Evolutionary conservation across 2,329 filamentous ascomycete genomes (phyloP).

Genomic region (Fusarium zealandicum): DNA sequence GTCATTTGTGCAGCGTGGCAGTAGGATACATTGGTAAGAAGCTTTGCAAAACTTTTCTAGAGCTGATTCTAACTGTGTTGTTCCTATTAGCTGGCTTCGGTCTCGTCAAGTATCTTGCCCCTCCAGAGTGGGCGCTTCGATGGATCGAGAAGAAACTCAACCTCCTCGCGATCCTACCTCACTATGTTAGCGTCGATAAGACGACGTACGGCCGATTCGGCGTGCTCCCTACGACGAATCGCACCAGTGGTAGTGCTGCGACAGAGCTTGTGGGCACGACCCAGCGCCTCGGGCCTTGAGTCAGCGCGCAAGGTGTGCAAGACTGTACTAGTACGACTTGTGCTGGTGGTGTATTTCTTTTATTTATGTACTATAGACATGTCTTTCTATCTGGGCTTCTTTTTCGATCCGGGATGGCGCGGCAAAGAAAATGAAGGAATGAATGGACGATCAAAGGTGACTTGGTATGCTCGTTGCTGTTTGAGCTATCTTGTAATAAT

Average conservation of each 20-base stretch:
- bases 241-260: slow-evolving; percentile 52
- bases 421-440: slow-evolving; percentile 24
- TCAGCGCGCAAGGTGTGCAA: slow-evolving; percentile 2
- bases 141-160: slow-evolving; percentile 92
- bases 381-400: slow-evolving; percentile 18
- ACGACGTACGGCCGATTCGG: slow-evolving; percentile 95
- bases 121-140: slow-evolving; percentile 84
- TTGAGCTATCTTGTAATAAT: slow-evolving; percentile 11
- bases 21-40: slow-evolving; percentile 85
- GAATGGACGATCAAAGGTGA: slow-evolving; percentile 16
- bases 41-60: neutral
- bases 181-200: slow-evolving; percentile 94
- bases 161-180: slow-evolving; percentile 80
- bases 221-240: slow-evolving; percentile 71
- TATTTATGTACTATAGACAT: slow-evolving; percentile 33
- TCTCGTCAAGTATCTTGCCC: slow-evolving; percentile 87
- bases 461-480: neutral
- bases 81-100: slow-evolving; percentile 75
- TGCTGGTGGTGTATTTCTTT: neutral
- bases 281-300: slow-evolving; percentile 74
- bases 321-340: neutral
- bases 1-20: slow-evolving; percentile 82
- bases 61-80: slow-evolving; percentile 11
- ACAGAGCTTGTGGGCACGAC: slow-evolving; percentile 67
- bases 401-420: slow-evolving; percentile 20